These are phyloP conservation scores for Linum lewisii DNA, from an alignment of 345 rosid genomes.

Conservation along the genomic window DNA sequence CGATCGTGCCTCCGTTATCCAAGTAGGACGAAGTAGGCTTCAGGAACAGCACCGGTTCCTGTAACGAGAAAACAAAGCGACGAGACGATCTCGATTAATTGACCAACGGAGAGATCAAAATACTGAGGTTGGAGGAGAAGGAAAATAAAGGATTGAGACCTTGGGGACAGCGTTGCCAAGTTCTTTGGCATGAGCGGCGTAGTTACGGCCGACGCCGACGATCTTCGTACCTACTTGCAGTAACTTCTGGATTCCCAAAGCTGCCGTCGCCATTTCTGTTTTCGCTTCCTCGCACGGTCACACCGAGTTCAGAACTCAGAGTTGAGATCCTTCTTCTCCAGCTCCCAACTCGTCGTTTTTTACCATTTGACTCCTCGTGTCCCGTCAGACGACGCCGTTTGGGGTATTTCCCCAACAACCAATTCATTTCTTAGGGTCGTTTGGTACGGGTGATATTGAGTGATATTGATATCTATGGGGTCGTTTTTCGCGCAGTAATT, in stretches of 20 bases:
- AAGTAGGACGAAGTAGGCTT: constrained; percentile 91
- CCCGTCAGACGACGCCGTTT: too few species aligned
- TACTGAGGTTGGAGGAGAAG: neutral
- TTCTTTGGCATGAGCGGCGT: constrained; percentile 91
- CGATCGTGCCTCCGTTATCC: constrained; percentile 80
- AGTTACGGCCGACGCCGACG: constrained; percentile 94
- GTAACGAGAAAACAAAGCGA: neutral
- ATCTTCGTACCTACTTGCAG: constrained; percentile 72
- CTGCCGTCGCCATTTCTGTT: constrained; percentile 16
- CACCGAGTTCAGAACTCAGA: neutral
- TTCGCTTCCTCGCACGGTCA: neutral
- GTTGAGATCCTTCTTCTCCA: too few species aligned
- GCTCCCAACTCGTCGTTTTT: too few species aligned
- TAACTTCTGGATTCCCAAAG: constrained; percentile 35
- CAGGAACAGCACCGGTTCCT: constrained; percentile 85
- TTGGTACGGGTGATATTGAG: too few species aligned
- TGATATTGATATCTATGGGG: too few species aligned
- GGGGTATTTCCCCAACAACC: too few species aligned
- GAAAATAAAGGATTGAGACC: constrained; percentile 27
- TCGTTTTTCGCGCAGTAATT: too few species aligned
- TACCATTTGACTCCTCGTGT: too few species aligned
- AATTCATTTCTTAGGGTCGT: too few species aligned
- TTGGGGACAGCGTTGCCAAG: constrained; percentile 90
- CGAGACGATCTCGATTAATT: neutral
- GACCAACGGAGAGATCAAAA: neutral